Evolutionary conservation across 169 alveolate genomes (phyloP), one percentile per base, ranked within the genome.

Genomic region (Fabrea salina): DNA sequence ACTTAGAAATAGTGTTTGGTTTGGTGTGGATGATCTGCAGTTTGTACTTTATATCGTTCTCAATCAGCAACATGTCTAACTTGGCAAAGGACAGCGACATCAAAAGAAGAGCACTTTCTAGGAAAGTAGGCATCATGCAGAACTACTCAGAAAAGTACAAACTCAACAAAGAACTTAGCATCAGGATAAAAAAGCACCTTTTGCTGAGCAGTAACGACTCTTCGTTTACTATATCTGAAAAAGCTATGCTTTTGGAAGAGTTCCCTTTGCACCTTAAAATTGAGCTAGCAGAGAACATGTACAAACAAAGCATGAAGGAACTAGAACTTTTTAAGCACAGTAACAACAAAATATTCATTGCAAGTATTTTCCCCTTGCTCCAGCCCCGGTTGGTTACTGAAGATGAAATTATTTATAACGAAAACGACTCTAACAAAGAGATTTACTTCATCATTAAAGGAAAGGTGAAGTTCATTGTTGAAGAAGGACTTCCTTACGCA

Each of bases 1-100:
- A 67, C 3, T 25, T 53, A 27, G 92, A 86, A 58, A 76, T 76
- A 33, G 50, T 79, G 7, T 76, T 74, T 33, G 54, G 74, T 2
- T 33, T 59, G 6, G 25, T 54, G 25, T 80, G 81, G 44, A 82
- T 86, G 86, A 49, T 82, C 30, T 25, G 71, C 11, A 87, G 90
- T 56, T 78, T 85, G 5, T 79, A 79, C 6, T 85, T 85, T 80
- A 75, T 72, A n/a, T 85, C 90, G 25, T 66, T 74, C 13, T 58
- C 80, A 16, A 85, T 76, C 7, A 85, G 90, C 39, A 33, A 77
- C 16, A 40, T 84, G 3, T n/a, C 77, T 30, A 44, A 75, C 27
- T 72, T 80, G 41, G 19, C 80, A 1, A 22, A 64, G 5, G 58
- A 53, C 22, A 50, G 43, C 16, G 90, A 84, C 50, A 32, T 79